Base-by-base conservation (phyloP, 2,329 filamentous ascomycete species). In the Diaporthe eres region DNA sequence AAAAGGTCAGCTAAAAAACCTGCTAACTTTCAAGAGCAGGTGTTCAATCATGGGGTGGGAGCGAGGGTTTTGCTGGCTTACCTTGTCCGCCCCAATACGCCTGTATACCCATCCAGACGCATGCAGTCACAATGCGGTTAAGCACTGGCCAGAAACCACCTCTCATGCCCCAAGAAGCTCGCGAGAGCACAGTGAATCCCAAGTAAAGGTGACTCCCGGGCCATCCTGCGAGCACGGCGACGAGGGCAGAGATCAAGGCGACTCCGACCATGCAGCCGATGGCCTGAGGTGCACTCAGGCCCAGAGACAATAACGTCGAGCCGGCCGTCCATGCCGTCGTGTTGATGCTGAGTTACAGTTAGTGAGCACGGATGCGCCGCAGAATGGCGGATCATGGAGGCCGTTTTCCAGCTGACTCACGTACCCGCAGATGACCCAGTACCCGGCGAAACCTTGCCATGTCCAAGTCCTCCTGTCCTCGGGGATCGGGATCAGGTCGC, bases 181-280 rank as follows among this genome's bases (percentile, higher is more conserved):
- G 81, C 77, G 44, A 80, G 74, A 83, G 78, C 22, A 84, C 82
- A 1, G 82, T 83, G 75, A 83, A 83, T 1, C 82, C 82, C 10
- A 83, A 74, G 72, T 83, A 79, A 31, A 82, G 79, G 75, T 83
- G 82, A 19, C 79, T 80, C 6, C 82, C 82, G 19, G 82, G 80
- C 82, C 82, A 83, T 13, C 82, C 82, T 8, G 82, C 82, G 3
- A 82, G 74, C 34, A 84, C 81, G 6, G 82, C 82, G 55, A 83
- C 79, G 37, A 83, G 75, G 0, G 81, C 81, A 12, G 80, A 81
- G 5, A 83, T 81, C n/a, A 83, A 70, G 2, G 82, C 81, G 5
- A 81, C 80, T 10, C 82, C 82, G 15, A 82, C 82, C 71, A 83
- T 80, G 28, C 82, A 76, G 7, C 75, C 75, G 78, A 83, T 83